Percentiles rank a stretch among this genome's conserved stretches.
phyloP scores from a whole-genome alignment of 2,329 filamentous ascomycete species.

The Teratosphaeria viscida region DNA sequence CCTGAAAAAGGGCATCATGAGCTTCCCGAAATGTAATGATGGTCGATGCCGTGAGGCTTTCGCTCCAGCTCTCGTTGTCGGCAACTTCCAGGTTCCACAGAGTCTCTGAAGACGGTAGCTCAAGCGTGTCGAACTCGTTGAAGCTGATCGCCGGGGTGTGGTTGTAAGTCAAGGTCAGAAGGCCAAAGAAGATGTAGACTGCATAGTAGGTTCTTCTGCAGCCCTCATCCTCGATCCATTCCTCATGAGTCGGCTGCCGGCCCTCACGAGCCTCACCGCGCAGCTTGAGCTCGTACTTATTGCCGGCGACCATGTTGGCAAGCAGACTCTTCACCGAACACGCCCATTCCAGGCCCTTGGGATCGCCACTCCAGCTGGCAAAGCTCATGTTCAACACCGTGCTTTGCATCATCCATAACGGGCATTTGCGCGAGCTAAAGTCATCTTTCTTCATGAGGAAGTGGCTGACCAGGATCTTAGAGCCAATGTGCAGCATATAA shows the following conservation, averaged over 20 bases:
- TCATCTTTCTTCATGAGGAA: slow-evolving; percentile 98
- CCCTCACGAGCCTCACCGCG: slow-evolving; percentile 78
- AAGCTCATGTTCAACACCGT: slow-evolving; percentile 98
- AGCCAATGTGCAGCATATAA: slow-evolving; percentile 93
- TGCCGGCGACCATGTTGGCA: slow-evolving; percentile 97
- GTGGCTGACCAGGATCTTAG: slow-evolving; percentile 92
- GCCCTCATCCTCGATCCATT: slow-evolving; percentile 96
- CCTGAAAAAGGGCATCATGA: slow-evolving; percentile 91
- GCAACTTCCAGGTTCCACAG: slow-evolving; percentile 78
- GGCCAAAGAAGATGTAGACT: slow-evolving; percentile 97
- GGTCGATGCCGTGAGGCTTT: slow-evolving; percentile 59
- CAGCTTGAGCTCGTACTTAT: slow-evolving; percentile 90
- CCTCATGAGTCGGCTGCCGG: slow-evolving; percentile 62
- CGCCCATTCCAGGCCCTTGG: slow-evolving; percentile 95
- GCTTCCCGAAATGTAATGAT: slow-evolving; percentile 85
- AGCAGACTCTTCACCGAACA: slow-evolving; percentile 97
- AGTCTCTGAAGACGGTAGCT: slow-evolving; percentile 85
- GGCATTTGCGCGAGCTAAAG: slow-evolving; percentile 95
- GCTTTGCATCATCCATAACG: slow-evolving; percentile 96
- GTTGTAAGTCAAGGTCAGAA: slow-evolving; percentile 91
- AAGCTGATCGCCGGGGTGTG: slow-evolving; percentile 97
- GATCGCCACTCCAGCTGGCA: slow-evolving; percentile 96
- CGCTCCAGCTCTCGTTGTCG: slow-evolving; percentile 76
- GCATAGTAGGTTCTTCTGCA: slow-evolving; percentile 96
- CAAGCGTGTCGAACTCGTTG: slow-evolving; percentile 91